phyloP scores from a whole-genome alignment of 2,329 filamentous ascomycete genomes.

The Monilinia fructicola region DNA sequence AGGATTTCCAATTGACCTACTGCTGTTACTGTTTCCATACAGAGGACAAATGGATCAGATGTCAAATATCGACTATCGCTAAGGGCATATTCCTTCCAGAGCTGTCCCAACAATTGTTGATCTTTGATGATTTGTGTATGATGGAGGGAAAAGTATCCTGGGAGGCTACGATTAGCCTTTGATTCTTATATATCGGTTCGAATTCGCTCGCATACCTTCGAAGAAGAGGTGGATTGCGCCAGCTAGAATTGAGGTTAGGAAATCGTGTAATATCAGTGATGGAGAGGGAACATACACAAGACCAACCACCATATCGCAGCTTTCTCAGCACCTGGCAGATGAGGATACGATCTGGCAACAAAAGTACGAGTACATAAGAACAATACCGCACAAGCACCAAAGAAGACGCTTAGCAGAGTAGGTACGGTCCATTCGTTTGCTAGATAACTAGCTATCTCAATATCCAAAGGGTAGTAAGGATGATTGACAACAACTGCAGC shows the following conservation, averaged over 20 bases:
- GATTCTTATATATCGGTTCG: neutral
- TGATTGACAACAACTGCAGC: conserved; percentile 45
- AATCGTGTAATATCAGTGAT: neutral
- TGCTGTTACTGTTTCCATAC: conserved; percentile 56
- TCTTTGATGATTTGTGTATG: conserved; percentile 44
- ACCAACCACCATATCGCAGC: conserved; percentile 72
- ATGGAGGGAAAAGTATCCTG: conserved; percentile 51
- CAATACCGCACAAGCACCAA: conserved; percentile 54
- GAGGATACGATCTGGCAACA: conserved; percentile 53
- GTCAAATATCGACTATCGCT: conserved; percentile 58
- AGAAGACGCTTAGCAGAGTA: conserved; percentile 60
- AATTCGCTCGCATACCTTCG: conserved; percentile 37
- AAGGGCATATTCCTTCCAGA: conserved; percentile 60
- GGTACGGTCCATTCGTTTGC: conserved; percentile 63
- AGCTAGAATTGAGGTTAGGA: conserved; percentile 27
- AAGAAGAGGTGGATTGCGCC: conserved; percentile 40
- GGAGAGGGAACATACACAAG: conserved; percentile 54
- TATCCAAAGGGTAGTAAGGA: conserved; percentile 70
- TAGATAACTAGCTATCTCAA: conserved; percentile 61
- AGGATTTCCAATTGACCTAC: conserved; percentile 28
- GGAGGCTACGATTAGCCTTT: neutral
- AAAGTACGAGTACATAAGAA: conserved; percentile 57
- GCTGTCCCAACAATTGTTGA: conserved; percentile 50
- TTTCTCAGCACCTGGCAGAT: conserved; percentile 54
- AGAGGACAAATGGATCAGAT: conserved; percentile 53